Percentiles rank a stretch among this genome's conserved stretches.
Conservation (phyloP, 257 asterid species). For the Nicotiana tabacum region DNA sequence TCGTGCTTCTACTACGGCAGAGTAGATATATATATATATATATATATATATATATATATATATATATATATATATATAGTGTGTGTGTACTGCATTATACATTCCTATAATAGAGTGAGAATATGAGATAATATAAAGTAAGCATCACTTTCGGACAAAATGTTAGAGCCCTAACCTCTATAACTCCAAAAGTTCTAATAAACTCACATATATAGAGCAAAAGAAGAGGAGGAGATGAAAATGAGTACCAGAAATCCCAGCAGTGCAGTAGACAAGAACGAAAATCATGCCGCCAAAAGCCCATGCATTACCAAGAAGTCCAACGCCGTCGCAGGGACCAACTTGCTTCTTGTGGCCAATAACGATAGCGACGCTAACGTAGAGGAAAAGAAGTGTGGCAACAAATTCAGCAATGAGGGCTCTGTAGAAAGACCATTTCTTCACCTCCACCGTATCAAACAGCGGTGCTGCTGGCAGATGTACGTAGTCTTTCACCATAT, state of each 20-base stretch:
- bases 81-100: too few species aligned
- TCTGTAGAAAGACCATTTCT: slow-evolving; percentile 20
- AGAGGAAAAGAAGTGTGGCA: slow-evolving; percentile 22
- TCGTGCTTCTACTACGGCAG: too few species aligned
- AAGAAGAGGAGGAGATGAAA: neutral
- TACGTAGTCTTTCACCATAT: slow-evolving; percentile 13
- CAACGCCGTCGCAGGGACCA: slow-evolving; percentile 13
- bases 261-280: slow-evolving; percentile 17
- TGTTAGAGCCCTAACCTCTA: too few species aligned
- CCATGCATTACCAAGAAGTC: slow-evolving; percentile 20
- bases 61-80: too few species aligned
- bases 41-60: too few species aligned
- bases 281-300: slow-evolving; percentile 22
- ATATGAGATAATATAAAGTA: too few species aligned
- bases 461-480: slow-evolving; percentile 14
- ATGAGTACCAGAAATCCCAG: slow-evolving; percentile 20
- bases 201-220: too few species aligned
- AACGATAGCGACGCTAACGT: slow-evolving; percentile 15
- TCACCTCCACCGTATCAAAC: slow-evolving; percentile 6
- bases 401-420: slow-evolving; percentile 19
- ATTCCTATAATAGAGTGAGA: too few species aligned
- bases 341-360: slow-evolving; percentile 15
- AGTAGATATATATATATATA: too few species aligned
- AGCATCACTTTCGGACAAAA: too few species aligned
- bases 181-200: too few species aligned